Conservation (phyloP, 1,284 basidiomycete species). For the Xanthoconium separans region DNA sequence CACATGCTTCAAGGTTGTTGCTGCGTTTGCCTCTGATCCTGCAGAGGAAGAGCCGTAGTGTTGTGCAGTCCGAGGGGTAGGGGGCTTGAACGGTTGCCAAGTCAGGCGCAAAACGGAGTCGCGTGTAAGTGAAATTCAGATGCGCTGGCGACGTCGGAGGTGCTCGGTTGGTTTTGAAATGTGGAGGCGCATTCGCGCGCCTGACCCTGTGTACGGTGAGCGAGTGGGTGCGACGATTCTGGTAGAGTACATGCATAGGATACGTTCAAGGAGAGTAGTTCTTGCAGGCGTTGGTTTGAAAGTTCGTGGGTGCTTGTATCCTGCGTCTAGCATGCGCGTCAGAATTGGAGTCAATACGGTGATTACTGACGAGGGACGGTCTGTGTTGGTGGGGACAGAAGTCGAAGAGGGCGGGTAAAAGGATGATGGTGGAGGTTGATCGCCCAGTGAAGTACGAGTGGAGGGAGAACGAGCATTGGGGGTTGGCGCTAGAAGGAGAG, state of each 20-base stretch:
- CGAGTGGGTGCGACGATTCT: not conserved
- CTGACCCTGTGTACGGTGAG: constrained; percentile 4
- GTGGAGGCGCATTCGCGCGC: not conserved
- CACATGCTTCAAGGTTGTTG: constrained; percentile 17
- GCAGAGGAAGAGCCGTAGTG: constrained; percentile 5
- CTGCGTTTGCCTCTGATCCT: constrained; percentile 9
- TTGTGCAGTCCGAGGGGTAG: not conserved
- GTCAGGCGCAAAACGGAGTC: not conserved
- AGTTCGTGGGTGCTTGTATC: constrained; percentile 9
- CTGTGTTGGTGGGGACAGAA: not conserved
- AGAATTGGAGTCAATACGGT: not conserved
- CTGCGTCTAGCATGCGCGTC: not conserved
- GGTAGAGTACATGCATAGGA: constrained; percentile 1
- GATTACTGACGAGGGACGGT: constrained; percentile 8
- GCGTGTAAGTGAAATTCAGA: not conserved
- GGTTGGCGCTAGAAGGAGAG: not conserved
- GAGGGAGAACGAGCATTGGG: not conserved
- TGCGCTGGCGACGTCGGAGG: not conserved
- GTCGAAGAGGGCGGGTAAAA: constrained; percentile 8
- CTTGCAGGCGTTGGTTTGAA: constrained; percentile 21
- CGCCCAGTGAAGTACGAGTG: not conserved
- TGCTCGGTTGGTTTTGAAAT: not conserved
- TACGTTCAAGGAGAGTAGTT: not conserved
- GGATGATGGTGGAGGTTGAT: not conserved
- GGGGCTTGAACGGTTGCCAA: constrained; percentile 3